Evolutionary conservation across 805 yeast species (phyloP), one percentile per base, ranked within the genome.

Genomic region (Phaffomyces thermotolerans): DNA sequence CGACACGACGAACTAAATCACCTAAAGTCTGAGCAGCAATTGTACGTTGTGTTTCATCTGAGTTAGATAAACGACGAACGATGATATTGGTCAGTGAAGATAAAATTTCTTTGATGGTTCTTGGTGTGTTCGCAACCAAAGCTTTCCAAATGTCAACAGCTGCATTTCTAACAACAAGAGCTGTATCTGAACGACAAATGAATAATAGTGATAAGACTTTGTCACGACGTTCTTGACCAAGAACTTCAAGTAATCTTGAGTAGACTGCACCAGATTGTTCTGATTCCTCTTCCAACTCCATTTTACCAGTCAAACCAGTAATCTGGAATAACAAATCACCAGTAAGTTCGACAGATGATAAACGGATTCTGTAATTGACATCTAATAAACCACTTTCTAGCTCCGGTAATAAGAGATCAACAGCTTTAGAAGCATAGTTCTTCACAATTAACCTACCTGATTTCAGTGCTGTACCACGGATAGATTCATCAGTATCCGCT

Each of bases 61-160:
- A 60, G n/a, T 89, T 80, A 0, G 96, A 95, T 62, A 93, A 72
- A 57, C 88, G 76, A 52, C 81, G 77, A 46, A 93, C 87, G 57
- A 93, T 81, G 55, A 87, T 75, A 47, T 75, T 75, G 6, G 93
- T 85, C 51, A 93, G 76, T 6, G 88, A 72, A 27, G 96, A 95
- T 49, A 93, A 65, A 48, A 93, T 88, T 62, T 90, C 97, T 69
- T 86, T 91, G 38, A 93, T 84, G 4, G 96, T 86, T 59, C 85
- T 80, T 36, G 99, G 98, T 20, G 99, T 93, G 62, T 93, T 93
- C 39, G 95, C 85, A 41, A 93, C 97, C 59, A 93, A 71, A 0
- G 96, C 88, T 67, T 90, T 90, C 99, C 99, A 93, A 38, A 93
- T 88, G 56, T 93, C 96, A 47, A 87, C 78, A 12, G 98, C 81